These are phyloP conservation scores for Primulina tabacum DNA, from an alignment of 257 asterid genomes.

Conservation along the genomic window DNA sequence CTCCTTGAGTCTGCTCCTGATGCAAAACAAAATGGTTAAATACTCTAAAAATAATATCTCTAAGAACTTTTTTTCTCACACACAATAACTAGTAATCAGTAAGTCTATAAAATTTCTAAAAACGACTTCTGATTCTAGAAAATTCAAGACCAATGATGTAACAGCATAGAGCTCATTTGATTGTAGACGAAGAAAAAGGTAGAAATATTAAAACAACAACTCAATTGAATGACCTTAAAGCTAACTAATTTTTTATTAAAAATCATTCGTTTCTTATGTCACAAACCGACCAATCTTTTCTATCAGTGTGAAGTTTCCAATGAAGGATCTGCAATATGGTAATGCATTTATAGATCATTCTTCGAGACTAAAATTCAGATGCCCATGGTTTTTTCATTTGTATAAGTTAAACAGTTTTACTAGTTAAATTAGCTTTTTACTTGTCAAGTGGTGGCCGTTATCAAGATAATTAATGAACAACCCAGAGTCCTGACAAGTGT, in stretches of 20 bases:
- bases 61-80: background rate
- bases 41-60: background rate
- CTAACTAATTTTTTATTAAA: conserved; percentile 14
- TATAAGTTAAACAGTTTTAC: background rate
- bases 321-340: background rate
- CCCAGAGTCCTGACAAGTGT: background rate
- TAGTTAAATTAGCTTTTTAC: background rate
- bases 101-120: background rate
- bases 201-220: conserved; percentile 3
- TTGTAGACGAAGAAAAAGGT: background rate
- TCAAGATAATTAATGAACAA: background rate
- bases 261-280: conserved; percentile 8
- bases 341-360: background rate
- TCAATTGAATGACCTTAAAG: background rate
- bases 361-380: background rate
- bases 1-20: conserved; percentile 63
- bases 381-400: background rate
- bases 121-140: background rate
- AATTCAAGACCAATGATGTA: background rate
- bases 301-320: background rate
- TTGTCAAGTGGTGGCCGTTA: background rate
- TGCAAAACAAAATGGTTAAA: conserved; percentile 18
- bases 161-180: background rate
- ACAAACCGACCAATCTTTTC: background rate
- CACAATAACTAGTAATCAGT: background rate